Percentiles rank a stretch among this genome's conserved stretches.
Evolutionary conservation across 2,329 filamentous ascomycete genomes (phyloP).

Genomic region (Leptographium galeiforme): DNA sequence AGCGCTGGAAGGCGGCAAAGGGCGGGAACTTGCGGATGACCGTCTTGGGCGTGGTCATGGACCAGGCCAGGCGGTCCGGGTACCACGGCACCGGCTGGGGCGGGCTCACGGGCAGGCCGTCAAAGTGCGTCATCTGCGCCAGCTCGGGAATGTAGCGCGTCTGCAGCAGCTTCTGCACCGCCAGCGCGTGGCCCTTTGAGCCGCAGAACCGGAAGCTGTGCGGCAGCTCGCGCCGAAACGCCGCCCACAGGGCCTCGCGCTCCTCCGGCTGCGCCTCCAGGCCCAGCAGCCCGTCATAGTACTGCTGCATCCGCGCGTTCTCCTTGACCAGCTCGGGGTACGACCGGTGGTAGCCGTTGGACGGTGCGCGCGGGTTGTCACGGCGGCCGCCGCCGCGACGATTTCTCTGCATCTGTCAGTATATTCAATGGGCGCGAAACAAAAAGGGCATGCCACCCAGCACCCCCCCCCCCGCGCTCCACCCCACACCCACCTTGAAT

Average conservation of each 20-base stretch:
- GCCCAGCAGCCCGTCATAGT: conserved; percentile 68
- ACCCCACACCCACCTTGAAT: conserved; percentile 6
- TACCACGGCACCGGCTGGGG: conserved; percentile 82
- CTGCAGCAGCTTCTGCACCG: conserved; percentile 79
- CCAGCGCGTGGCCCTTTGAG: conserved; percentile 86
- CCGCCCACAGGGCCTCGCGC: conserved; percentile 68
- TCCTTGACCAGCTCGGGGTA: conserved; percentile 57
- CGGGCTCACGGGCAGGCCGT: conserved; percentile 70
- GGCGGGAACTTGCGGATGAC: conserved; percentile 86
- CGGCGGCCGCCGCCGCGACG: conserved; percentile 18
- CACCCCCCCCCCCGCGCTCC: background rate
- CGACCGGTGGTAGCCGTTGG: background rate
- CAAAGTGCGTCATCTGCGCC: conserved; percentile 64
- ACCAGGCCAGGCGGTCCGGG: conserved; percentile 88
- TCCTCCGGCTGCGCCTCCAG: conserved; percentile 56
- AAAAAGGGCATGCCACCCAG: no score
- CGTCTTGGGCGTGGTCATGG: conserved; percentile 96
- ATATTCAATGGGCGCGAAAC: no score
- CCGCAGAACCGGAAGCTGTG: conserved; percentile 98
- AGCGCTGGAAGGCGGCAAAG: conserved; percentile 93
- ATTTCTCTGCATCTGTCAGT: conserved; percentile 12
- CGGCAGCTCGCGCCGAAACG: conserved; percentile 71
- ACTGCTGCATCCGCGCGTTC: conserved; percentile 75
- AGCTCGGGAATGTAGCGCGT: conserved; percentile 86
- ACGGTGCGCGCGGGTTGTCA: conserved; percentile 12